Percentiles rank a stretch among this genome's conserved stretches.
phyloP scores from a whole-genome alignment of 768 basidiomycete genomes.

The Gyrodon lividus region DNA sequence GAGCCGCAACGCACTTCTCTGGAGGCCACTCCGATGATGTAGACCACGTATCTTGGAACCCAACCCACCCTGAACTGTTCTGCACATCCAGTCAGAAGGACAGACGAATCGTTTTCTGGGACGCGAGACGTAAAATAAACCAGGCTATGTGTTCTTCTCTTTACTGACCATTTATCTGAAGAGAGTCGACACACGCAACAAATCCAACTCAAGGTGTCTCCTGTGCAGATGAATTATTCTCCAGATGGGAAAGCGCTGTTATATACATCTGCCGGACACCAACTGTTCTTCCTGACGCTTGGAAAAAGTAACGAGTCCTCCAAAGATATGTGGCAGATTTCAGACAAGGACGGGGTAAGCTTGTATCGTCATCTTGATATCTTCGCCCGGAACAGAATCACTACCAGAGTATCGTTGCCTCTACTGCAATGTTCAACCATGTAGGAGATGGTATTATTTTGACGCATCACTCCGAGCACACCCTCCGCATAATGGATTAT shows the following conservation, averaged over 20 bases:
- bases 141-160: not conserved
- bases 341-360: conserved; percentile 31
- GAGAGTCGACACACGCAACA: conserved; percentile 72
- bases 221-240: conserved; percentile 65
- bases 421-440: conserved; percentile 75
- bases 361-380: not conserved
- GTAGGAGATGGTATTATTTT: conserved; percentile 69
- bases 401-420: conserved; percentile 47
- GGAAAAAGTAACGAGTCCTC: conserved; percentile 52
- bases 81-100: conserved; percentile 80
- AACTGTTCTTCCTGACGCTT: conserved; percentile 59
- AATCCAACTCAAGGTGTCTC: conserved; percentile 55
- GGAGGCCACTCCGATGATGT: conserved; percentile 78
- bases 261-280: conserved; percentile 59
- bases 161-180: conserved; percentile 29
- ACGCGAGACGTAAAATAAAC: conserved; percentile 65
- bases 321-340: conserved; percentile 50
- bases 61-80: conserved; percentile 79
- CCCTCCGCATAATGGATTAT: conserved; percentile 67
- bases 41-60: conserved; percentile 85
- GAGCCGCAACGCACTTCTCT: conserved; percentile 61
- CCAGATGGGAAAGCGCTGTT: conserved; percentile 69
- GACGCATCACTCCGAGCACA: conserved; percentile 61
- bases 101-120: conserved; percentile 77
- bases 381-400: not conserved